Conservation (phyloP, 495 filamentous ascomycete genomes). For the Geopyxis carbonaria region DNA sequence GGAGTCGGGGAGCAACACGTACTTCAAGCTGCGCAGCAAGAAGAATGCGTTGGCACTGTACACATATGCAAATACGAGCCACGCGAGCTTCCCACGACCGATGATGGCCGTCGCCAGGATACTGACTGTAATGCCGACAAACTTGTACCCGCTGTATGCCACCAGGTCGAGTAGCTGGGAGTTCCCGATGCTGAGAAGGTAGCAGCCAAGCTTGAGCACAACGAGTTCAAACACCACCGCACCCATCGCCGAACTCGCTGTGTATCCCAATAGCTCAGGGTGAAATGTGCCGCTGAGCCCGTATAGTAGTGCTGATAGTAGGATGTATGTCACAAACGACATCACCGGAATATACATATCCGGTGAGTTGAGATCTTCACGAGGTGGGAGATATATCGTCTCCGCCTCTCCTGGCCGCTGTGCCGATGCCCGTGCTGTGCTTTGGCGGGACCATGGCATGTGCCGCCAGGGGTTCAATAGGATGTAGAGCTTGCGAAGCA, state of each 20-base stretch:
- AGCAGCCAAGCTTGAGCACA: slow-evolving; percentile 77
- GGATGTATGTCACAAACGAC: slow-evolving; percentile 93
- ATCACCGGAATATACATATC: slow-evolving; percentile 98
- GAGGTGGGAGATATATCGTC: slow-evolving; percentile 79
- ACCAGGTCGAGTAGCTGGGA: slow-evolving; percentile 74
- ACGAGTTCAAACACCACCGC: slow-evolving; percentile 76
- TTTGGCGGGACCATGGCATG: slow-evolving; percentile 74
- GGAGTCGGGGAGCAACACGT: slow-evolving; percentile 82
- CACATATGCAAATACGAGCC: slow-evolving; percentile 76
- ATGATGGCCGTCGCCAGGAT: slow-evolving; percentile 53
- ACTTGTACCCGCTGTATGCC: slow-evolving; percentile 97
- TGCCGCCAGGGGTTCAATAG: slow-evolving; percentile 96
- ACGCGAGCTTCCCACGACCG: slow-evolving; percentile 65
- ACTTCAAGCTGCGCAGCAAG: slow-evolving; percentile 80
- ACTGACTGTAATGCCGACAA: slow-evolving; percentile 84
- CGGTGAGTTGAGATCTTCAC: slow-evolving; percentile 91
- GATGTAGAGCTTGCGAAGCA: slow-evolving; percentile 65
- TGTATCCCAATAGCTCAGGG: slow-evolving; percentile 78
- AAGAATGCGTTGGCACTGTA: slow-evolving; percentile 93
- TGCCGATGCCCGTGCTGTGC: slow-evolving; percentile 33
- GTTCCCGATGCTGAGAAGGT: slow-evolving; percentile 81
- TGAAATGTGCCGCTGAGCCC: slow-evolving; percentile 87
- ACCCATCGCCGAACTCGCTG: slow-evolving; percentile 63
- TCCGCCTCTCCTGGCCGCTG: slow-evolving; percentile 51
- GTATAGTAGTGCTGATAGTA: slow-evolving; percentile 73